Base-by-base conservation (phyloP, 192 early-diverging fungal species). In the Dissophora ornata region DNA sequence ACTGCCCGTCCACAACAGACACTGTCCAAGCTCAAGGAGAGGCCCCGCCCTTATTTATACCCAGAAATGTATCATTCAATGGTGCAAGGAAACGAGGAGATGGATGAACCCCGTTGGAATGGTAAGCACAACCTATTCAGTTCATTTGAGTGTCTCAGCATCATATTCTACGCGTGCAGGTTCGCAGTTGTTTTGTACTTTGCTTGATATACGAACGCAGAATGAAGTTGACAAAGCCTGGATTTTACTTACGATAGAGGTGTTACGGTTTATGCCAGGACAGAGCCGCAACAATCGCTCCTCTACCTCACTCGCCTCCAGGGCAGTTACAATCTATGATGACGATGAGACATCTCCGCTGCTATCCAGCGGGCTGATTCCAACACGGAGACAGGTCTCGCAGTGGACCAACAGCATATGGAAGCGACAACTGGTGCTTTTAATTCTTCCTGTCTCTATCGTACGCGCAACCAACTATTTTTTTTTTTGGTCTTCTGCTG, bases 351-450 rank as follows among this genome's bases (percentile, higher is more conserved):
- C 51, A 42, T 67, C 64, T 1, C 73, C 73, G 0, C 26, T 77
- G 30, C 33, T 77, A 1, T n/a, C 62, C 10, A 67, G 64, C 42
- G 73, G 73, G 1, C 34, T 77, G 36, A 77, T 67, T 25, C 73
- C 73, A 12, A 77, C 73, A 38, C 56, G 73, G 38, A 38, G 73
- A 11, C 73, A 77, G 26, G 64, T 77, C 24, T 60, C 73, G 6
- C 73, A 77, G 44, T 77, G 73, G 73, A 77, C 73, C 24, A 77
- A 62, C 58, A 67, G 64, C 22, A 77, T 77, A 67, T 77, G 73
- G 73, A 77, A 67, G 32, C 57, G 73, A 36, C 73, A 77, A 33
- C n/a, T 45, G 12, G 73, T 67, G 13, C 73, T 77, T n/a, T 52
- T 77, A 0, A 52, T 77, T 25, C 63, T 77, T 9, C 73, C 73